phyloP scores from a whole-genome alignment of 2,329 filamentous ascomycete genomes.

The Pseudocercospora eumusae region DNA sequence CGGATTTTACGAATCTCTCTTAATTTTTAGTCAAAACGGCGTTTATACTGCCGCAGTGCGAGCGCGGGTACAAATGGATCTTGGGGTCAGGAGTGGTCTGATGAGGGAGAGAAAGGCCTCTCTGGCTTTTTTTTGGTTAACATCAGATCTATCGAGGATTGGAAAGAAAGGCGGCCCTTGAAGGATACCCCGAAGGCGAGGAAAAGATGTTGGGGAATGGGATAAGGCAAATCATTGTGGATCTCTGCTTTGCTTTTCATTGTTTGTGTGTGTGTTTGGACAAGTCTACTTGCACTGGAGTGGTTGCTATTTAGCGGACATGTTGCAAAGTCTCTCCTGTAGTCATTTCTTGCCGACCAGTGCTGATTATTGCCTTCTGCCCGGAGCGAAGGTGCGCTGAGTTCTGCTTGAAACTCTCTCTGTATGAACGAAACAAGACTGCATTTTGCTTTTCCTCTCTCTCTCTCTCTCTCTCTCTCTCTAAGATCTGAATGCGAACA shows the following conservation, averaged over 20 bases:
- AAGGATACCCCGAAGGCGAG: constrained; percentile 11
- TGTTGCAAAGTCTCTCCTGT: constrained; percentile 3
- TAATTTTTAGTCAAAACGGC: constrained; percentile 24
- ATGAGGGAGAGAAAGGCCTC: background rate
- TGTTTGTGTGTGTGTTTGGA: background rate
- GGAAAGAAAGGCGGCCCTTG: constrained; percentile 8
- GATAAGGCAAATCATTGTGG: background rate
- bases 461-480: background rate
- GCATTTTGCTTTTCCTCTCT: background rate
- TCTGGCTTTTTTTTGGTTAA: background rate
- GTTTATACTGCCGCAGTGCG: constrained; percentile 24
- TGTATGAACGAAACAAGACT: background rate
- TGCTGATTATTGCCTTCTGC: constrained; percentile 1
- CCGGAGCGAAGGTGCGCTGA: constrained; percentile 7
- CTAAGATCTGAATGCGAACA: background rate
- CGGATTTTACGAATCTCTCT: constrained; percentile 22
- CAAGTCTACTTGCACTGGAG: background rate
- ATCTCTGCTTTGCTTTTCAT: background rate
- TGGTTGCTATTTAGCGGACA: constrained; percentile 6
- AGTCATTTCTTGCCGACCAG: background rate
- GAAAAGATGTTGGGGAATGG: background rate
- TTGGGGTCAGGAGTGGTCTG: background rate
- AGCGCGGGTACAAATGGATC: constrained; percentile 10
- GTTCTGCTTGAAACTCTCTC: background rate
- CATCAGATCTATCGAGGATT: background rate